Base-by-base conservation (phyloP, 306 rosid species). In the Prosopis cineraria region DNA sequence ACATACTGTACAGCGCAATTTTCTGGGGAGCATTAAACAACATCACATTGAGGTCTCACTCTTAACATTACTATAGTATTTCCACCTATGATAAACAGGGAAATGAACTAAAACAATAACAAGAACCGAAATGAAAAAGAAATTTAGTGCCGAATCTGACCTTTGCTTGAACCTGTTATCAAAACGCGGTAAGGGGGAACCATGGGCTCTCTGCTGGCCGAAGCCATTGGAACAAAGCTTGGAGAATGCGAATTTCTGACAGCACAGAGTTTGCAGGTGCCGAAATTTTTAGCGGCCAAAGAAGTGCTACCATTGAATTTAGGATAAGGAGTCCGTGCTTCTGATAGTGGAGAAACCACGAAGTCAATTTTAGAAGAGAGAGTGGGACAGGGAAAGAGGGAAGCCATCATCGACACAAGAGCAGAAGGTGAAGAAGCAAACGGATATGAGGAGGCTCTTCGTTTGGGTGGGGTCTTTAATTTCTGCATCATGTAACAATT, bases 121-220 rank as follows among this genome's bases (percentile, higher is more conserved):
- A 76, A 65, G 56, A 52, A 10, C 11, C 27, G 10, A 66, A 67
- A 50, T 4, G 1, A 41, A 33, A 27, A 19, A 25, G 41, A 65
- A 19, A 53, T 8, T 62, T 7, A 72, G 56, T 16, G 12, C 6
- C 3, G 22, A 67, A n/a, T 10, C 24, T 20, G 34, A 91, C 97
- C 98, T 94, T 92, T 94, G 76, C 88, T 89, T 14, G 98, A 89
- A 65, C 97, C 98, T 2, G 98, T 92, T 48, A 94, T 88, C 92
- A 94, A 87, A 19, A 92, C 97, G 79, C 92, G 91, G 76, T 78
- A 94, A 76, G 98, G 97, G 53, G 97, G 93, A 44, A 85, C 67
- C 95, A 88, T 89, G 50, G 97, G 86, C 39, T 84, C 65, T 36
- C 68, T 55, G 8, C 27, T 43, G 13, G 25, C 60, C 70, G 87